Evolutionary conservation across 106 monocot genomes (phyloP).

Genomic region (Dendrobium huoshanense): DNA sequence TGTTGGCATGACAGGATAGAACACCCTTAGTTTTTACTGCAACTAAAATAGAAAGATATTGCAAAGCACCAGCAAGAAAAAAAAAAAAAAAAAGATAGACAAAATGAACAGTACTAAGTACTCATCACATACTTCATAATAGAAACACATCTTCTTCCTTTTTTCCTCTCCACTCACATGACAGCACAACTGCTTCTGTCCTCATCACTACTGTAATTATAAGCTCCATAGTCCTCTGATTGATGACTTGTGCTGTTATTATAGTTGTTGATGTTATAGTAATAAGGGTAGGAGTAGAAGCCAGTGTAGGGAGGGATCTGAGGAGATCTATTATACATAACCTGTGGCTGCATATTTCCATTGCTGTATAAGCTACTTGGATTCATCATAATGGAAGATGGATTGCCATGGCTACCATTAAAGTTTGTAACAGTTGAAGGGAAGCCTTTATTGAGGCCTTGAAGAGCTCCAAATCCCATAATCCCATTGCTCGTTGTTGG

Average conservation of each 20-base stretch:
- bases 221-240: constrained; percentile 21
- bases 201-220: constrained; percentile 59
- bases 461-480: background rate
- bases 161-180: constrained; percentile 26
- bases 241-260: background rate
- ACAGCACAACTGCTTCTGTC: constrained; percentile 45
- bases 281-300: constrained; percentile 20
- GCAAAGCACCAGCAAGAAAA: too few relatives aligned
- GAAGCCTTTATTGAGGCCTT: constrained; percentile 11
- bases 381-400: constrained; percentile 35
- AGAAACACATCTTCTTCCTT: background rate
- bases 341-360: constrained; percentile 37
- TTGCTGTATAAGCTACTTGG: background rate
- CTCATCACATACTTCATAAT: background rate
- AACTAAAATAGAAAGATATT: too few relatives aligned
- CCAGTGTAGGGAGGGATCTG: constrained; percentile 45
- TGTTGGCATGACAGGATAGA: too few relatives aligned
- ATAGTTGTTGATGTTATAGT: background rate
- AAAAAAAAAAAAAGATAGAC: too few relatives aligned
- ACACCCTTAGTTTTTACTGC: too few relatives aligned
- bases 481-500: too few relatives aligned
- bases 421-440: background rate
- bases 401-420: background rate
- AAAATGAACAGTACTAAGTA: too few relatives aligned
- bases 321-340: constrained; percentile 45